These are phyloP conservation scores for Heliocybe sulcata DNA, from an alignment of 1,284 basidiomycete genomes.

Conservation along the genomic window DNA sequence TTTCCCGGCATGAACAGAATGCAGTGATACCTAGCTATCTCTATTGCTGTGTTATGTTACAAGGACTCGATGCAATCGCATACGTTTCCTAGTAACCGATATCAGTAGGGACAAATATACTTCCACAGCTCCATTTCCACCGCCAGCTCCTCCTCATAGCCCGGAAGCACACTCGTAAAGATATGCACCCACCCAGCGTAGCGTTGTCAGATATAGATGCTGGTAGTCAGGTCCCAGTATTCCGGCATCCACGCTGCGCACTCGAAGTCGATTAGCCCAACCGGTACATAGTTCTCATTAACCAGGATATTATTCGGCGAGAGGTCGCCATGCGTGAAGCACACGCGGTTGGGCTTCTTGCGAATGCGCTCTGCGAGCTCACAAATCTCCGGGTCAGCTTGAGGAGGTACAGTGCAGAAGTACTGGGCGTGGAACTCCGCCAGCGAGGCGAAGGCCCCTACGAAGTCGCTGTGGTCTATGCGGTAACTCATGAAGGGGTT, in stretches of 20 bases:
- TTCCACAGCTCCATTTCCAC: too few relatives aligned
- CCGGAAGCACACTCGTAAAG: not conserved
- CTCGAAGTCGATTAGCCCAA: conserved; percentile 14
- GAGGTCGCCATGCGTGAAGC: conserved; percentile 12
- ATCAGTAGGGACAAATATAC: not conserved
- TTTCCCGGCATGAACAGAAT: not conserved
- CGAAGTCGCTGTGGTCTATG: not conserved
- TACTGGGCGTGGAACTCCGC: conserved; percentile 2
- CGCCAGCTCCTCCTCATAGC: not conserved
- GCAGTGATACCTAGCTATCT: not conserved
- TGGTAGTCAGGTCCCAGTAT: conserved; percentile 9
- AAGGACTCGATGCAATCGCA: not conserved
- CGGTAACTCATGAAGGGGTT: conserved; percentile 1
- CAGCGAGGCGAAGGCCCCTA: conserved; percentile 4
- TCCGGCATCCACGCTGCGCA: conserved; percentile 12
- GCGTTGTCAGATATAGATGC: not conserved
- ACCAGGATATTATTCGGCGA: conserved; percentile 11
- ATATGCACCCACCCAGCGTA: not conserved
- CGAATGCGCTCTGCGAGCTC: not conserved
- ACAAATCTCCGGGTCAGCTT: not conserved
- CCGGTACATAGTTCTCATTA: conserved; percentile 5
- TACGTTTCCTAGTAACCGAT: conserved; percentile 8
- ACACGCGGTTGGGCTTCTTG: conserved; percentile 5
- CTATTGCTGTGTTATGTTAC: not conserved
- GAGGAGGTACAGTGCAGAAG: not conserved